phyloP scores from a whole-genome alignment of 805 yeast species.

The Ascoidea tarda region DNA sequence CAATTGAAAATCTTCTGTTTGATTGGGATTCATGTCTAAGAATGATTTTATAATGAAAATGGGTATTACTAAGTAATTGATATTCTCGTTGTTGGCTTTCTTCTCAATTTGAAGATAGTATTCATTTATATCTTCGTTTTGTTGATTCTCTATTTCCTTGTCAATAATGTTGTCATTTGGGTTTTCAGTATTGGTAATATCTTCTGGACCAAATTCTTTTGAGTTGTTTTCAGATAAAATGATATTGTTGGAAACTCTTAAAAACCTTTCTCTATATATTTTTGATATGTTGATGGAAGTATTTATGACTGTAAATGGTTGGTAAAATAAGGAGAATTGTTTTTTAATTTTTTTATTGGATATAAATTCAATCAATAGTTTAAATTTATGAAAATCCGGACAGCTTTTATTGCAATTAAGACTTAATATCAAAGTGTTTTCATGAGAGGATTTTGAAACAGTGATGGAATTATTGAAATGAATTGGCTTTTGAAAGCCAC shows the following conservation, averaged over 20 bases:
- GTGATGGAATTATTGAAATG: not conserved
- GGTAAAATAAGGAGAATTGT: conserved; percentile 6
- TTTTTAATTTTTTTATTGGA: conserved; percentile 5
- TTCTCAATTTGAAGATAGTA: not conserved
- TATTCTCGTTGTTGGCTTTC: too few relatives aligned
- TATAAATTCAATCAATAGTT: conserved; percentile 5
- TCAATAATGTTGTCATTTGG: not conserved
- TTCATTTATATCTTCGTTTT: not conserved
- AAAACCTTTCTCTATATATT: not conserved
- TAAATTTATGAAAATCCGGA: conserved; percentile 2
- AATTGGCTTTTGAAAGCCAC: too few relatives aligned
- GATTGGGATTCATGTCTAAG: not conserved
- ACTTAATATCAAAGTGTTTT: conserved; percentile 2
- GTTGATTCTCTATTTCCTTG: too few relatives aligned
- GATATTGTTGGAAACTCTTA: not conserved
- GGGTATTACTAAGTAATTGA: not conserved
- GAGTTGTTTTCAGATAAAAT: not conserved
- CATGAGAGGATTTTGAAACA: not conserved
- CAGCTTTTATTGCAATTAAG: conserved; percentile 3
- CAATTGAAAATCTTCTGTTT: conserved; percentile 1
- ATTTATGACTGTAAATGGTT: not conserved
- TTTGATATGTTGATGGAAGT: not conserved
- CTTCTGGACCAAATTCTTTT: too few relatives aligned
- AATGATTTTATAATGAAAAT: not conserved
- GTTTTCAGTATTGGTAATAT: not conserved